Base-by-base conservation (phyloP, 345 rosid genomes). In the Citrus maxima region DNA sequence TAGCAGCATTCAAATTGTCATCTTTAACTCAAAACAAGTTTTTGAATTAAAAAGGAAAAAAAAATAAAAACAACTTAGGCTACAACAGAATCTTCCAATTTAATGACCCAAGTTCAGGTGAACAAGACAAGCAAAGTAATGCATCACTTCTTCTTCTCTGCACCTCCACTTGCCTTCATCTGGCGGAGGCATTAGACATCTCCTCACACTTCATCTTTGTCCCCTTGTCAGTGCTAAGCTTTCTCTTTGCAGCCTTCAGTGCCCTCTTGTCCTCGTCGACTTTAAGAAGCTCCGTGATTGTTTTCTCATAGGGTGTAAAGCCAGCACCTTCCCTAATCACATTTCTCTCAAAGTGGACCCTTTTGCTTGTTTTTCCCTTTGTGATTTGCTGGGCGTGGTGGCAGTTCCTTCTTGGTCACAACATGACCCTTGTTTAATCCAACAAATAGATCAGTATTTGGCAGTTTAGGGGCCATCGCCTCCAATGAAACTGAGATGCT, bases 231-330 rank as follows among this genome's bases (percentile, higher is more conserved):
- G 14, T 42, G 14, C 4, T 1, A 71, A 92, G 62, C 92, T 94
- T 94, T 78, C 94, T 84, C 83, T 91, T 92, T 12, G 98, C 95
- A 25, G 92, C 93, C 86, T 93, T 94, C 12, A 93, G 81, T 4
- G 95, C 97, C 37, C 94, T 81, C 88, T 93, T 94, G 86, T 93
- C 98, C 89, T 94, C 92, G 10, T 92, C 93, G 0, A 94, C 95
- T 79, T 93, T 93, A 49, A 93, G 80, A 78, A 93, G 97, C 90
- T 94, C 95, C 19, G 90, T 90, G 70, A 94, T 92, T 30, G 93
- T 88, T 88, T 91, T 93, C 88, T 90, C 98, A 35, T 93, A 94
- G 0, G 97, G 98, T 7, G 98, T 93, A 83, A 88, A 88, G n/a
- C 97, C 96, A 40, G 46, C 46, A 40, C 10, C 4, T 34, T 32